Evolutionary conservation across 805 yeast genomes (phyloP).

Genomic region (Schwanniomyces yamadae): DNA sequence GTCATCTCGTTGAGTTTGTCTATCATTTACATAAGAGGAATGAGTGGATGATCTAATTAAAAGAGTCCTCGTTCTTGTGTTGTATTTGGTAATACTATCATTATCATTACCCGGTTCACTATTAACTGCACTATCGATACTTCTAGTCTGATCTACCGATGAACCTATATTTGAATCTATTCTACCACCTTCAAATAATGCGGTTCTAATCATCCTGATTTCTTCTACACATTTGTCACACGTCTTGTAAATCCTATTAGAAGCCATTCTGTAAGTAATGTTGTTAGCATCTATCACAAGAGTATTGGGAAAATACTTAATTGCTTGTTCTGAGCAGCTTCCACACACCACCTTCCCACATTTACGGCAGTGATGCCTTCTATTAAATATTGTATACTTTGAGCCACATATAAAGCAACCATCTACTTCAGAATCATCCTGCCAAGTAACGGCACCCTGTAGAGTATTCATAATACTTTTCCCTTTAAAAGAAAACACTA

Average conservation of each 20-base stretch:
- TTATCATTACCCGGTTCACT: conserved; percentile 5
- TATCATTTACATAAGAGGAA: conserved; percentile 13
- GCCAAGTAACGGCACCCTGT: conserved; percentile 55
- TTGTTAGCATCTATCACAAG: conserved; percentile 56
- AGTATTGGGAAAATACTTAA: conserved; percentile 58
- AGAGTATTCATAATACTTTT: conserved; percentile 2
- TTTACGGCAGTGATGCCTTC: conserved; percentile 81
- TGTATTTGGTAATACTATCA: conserved; percentile 20
- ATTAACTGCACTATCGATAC: conserved; percentile 14
- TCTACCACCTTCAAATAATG: conserved; percentile 24
- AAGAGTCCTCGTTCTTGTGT: conserved; percentile 17
- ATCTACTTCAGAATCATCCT: conserved; percentile 55
- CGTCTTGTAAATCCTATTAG: conserved; percentile 63
- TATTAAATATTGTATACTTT: conserved; percentile 56
- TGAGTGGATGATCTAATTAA: conserved; percentile 18
- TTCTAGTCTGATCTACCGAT: neutral
- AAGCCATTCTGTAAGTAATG: conserved; percentile 46
- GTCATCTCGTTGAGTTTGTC: conserved; percentile 16
- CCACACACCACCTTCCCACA: conserved; percentile 83
- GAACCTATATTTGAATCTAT: neutral
- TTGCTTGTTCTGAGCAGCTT: conserved; percentile 54
- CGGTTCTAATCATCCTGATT: conserved; percentile 47
- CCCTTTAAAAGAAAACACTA: too few species aligned
- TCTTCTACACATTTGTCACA: conserved; percentile 74
- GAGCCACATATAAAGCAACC: conserved; percentile 56